Base-by-base conservation (phyloP, 2,329 filamentous ascomycete species). In the Teratosphaeria zuluensis region DNA sequence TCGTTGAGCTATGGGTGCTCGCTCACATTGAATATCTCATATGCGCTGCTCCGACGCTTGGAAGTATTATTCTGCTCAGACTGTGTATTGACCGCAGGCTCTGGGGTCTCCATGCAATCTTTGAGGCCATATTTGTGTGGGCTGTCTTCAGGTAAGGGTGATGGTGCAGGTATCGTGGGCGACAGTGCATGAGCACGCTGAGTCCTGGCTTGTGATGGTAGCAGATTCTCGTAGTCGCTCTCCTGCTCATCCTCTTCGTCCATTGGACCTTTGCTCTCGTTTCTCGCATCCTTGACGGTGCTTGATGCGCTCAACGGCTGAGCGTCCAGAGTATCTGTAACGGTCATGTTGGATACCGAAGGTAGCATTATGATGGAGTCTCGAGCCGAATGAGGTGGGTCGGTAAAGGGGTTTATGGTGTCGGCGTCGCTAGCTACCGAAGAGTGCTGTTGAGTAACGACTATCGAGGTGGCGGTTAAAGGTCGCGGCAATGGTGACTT, bases 71-170 rank as follows among this genome's bases (percentile, higher is more conserved):
- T 61, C 1, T 68, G 60, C 30, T 64, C 57, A 6, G 63, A 59
- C 46, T 63, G 60, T 30, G 68, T 64, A 24, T 30, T 21, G 16
- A 51, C 35, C 3, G 24, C 21, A 12, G 64, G 55, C 51, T 70
- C 66, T 9, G 69, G 68, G 9, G 68, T 70, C 51, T 70, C 66
- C 61, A 69, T 67, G 56, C 64, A 61, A 59, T 71, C 69, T 60
- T 64, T 60, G 59, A 71, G 55, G 30, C 69, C 69, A 59, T 71
- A 71, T 61, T 71, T 70, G 61, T 71, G 69, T 19, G 69, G 69
- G 54, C 68, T 70, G 56, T 71, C 69, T 61, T 70, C 68, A 51
- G 69, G 68, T 14, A 71, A 59, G 11, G 68, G 68, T 46, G 68
- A 68, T 24, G 69, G 69, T 32, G 68, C 64, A 19, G 69, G 69